Evolutionary conservation across 1,139 yeast species (phyloP).

Genomic region (Meyerozyma elateridarum): DNA sequence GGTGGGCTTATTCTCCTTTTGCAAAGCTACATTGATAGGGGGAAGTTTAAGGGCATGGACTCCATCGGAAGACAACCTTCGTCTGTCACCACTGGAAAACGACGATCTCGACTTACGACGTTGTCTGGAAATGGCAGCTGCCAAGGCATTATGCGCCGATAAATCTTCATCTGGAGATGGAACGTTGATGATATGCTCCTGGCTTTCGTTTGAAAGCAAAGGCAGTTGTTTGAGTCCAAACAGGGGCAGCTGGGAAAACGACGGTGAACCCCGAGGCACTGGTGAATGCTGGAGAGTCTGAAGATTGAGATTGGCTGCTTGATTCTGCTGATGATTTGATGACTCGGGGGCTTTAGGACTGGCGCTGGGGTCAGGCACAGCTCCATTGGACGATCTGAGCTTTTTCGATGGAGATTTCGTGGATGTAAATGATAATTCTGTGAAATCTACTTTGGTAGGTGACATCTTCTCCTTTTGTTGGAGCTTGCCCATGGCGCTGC

Average conservation of each 20-base stretch:
- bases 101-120: slow-evolving; percentile 19
- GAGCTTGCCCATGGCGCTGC: slow-evolving; percentile 38
- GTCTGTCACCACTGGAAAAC: slow-evolving; percentile 11
- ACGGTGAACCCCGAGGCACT: slow-evolving; percentile 10
- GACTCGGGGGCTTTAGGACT: slow-evolving; percentile 6
- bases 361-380: slow-evolving; percentile 4
- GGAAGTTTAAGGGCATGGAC: slow-evolving; percentile 20
- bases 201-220: background rate
- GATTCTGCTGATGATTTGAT: slow-evolving; percentile 7
- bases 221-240: slow-evolving; percentile 1
- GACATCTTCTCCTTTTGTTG: slow-evolving; percentile 21
- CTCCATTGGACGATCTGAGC: slow-evolving; percentile 6
- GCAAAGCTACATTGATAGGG: slow-evolving; percentile 27
- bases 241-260: slow-evolving; percentile 3
- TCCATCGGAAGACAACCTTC: slow-evolving; percentile 6
- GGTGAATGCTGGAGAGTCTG: slow-evolving; percentile 38
- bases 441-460: slow-evolving; percentile 24
- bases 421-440: slow-evolving; percentile 29
- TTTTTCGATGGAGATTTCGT: slow-evolving; percentile 27
- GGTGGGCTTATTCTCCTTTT: slow-evolving; percentile 8
- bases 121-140: slow-evolving; percentile 28
- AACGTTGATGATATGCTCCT: slow-evolving; percentile 11
- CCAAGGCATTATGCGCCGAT: slow-evolving; percentile 41
- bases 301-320: slow-evolving; percentile 29
- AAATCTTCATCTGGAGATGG: slow-evolving; percentile 37